Base-by-base conservation (phyloP, 805 yeast genomes). In the Cyberlindnera lachancei region DNA sequence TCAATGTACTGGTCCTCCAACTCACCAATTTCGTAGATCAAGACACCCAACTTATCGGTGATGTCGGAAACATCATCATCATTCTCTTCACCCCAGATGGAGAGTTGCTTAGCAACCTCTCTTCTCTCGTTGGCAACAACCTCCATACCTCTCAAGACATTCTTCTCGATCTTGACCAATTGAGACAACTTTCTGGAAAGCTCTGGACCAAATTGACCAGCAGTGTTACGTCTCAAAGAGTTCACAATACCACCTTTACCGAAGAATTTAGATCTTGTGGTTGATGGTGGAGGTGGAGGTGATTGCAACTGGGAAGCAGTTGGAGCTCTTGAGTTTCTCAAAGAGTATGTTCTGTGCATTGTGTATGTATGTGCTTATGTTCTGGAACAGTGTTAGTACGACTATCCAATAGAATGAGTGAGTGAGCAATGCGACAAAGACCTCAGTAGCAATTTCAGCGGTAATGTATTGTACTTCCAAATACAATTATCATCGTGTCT, bases 261-360 rank as follows among this genome's bases (percentile, higher is more conserved):
- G 54, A 92, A 90, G 67, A 88, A 90, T 54, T 79, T 78, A 50
- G 79, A 73, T 68, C 86, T 86, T 53, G 96, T 82, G 34, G 95
- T 67, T 20, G 96, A 78, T 25, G 95, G 79, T 45, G 96, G 97
- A 29, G 97, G 97, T 35, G 94, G 90, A 21, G 97, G 96, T 31
- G 83, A 73, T 59, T 81, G 88, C 63, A 90, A 64, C 65, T 90
- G 96, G 46, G 95, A 75, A 39, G 97, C 97, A 36, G 98, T 88
- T 41, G 98, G 98, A 24, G 96, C 97, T 64, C 95, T 83, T 35
- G 80, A 61, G 51, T 87, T 79, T 75, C 98, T 87, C 64, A 90
- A 72, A 22, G 98, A 90, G 66, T 92, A 92, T 31, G 98, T 90
- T 79, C 96, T 83, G 73, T 90, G 96, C 98, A 92, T 92, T 45